Conservation (phyloP, 495 filamentous ascomycete species). For the Talaromyces ruber region DNA sequence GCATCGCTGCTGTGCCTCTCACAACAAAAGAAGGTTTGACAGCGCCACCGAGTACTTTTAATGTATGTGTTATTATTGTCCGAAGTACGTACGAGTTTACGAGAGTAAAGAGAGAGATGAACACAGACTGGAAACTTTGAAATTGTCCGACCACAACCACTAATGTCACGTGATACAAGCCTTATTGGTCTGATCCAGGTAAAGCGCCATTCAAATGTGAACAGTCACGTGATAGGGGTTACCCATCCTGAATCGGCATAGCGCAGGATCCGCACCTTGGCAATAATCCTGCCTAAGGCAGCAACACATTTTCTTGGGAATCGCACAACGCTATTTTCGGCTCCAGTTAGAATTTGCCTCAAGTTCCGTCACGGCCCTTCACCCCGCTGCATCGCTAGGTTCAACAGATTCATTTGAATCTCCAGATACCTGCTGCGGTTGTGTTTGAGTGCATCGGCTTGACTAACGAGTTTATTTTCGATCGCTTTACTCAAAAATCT, state of each 20-base stretch:
- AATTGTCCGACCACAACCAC: not conserved
- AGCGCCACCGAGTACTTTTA: not conserved
- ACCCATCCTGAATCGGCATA: not conserved
- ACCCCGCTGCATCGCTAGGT: slow-evolving; percentile 6
- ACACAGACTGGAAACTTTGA: not conserved
- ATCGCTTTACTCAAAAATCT: slow-evolving; percentile 2
- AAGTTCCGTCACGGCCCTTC: slow-evolving; percentile 3
- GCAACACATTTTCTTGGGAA: not conserved
- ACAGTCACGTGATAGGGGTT: not conserved
- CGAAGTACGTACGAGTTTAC: not conserved
- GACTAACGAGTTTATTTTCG: not conserved
- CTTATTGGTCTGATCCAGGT: not conserved
- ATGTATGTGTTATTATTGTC: not conserved
- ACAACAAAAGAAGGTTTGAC: not conserved
- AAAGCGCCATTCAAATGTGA: not conserved
- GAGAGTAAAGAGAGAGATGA: not conserved
- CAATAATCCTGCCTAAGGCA: not conserved
- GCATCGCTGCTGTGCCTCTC: not conserved
- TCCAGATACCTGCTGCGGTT: not conserved
- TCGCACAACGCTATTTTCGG: slow-evolving; percentile 7
- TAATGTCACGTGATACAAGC: not conserved
- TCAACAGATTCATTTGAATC: not conserved
- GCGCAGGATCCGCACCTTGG: not conserved
- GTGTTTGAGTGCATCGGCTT: not conserved
- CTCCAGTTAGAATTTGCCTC: slow-evolving; percentile 7